A percentile compares a stretch with the other conserved stretches of the same genome.
Conservation (phyloP, 2,329 filamentous ascomycete genomes). For the Aschersonia sp. region DNA sequence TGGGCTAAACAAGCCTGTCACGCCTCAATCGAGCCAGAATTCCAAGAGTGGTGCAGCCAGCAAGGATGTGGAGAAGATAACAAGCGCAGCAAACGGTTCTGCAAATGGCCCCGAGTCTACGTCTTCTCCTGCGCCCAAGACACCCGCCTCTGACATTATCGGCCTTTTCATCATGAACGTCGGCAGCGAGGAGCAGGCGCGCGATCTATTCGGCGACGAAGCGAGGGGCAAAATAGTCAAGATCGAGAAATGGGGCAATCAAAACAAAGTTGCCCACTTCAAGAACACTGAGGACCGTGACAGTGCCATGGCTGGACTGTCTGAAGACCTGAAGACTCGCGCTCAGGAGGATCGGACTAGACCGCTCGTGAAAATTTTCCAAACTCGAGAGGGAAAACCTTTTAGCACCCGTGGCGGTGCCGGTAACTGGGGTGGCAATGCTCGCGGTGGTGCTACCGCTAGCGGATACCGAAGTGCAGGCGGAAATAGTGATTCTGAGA, state of each 20-base stretch:
- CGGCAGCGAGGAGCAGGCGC: constrained; percentile 68
- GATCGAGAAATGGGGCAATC: constrained; percentile 64
- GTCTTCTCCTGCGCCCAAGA: constrained; percentile 46
- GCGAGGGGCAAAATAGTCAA: constrained; percentile 69
- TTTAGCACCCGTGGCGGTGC: constrained; percentile 48
- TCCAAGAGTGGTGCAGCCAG: constrained; percentile 21
- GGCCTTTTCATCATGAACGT: constrained; percentile 85
- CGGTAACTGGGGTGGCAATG: constrained; percentile 52
- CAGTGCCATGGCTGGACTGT: constrained; percentile 58
- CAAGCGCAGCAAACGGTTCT: constrained; percentile 36
- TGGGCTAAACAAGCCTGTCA: constrained; percentile 23
- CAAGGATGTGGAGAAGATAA: constrained; percentile 44
- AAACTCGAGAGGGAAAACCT: constrained; percentile 46
- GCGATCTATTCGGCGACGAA: constrained; percentile 68
- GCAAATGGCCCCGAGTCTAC: constrained; percentile 35
- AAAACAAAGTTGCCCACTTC: constrained; percentile 80
- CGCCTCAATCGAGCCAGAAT: constrained; percentile 34
- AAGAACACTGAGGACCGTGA: constrained; percentile 67
- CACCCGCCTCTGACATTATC: constrained; percentile 50
- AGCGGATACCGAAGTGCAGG: constrained; percentile 75
- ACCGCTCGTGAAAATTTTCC: constrained; percentile 72
- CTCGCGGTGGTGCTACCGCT: constrained; percentile 41
- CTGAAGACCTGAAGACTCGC: constrained; percentile 62
- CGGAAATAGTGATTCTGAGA: constrained; percentile 57
- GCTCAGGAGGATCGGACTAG: constrained; percentile 60